Evolutionary conservation across 2,329 filamentous ascomycete species (phyloP).

Genomic region (Trichoderma aggressivum): DNA sequence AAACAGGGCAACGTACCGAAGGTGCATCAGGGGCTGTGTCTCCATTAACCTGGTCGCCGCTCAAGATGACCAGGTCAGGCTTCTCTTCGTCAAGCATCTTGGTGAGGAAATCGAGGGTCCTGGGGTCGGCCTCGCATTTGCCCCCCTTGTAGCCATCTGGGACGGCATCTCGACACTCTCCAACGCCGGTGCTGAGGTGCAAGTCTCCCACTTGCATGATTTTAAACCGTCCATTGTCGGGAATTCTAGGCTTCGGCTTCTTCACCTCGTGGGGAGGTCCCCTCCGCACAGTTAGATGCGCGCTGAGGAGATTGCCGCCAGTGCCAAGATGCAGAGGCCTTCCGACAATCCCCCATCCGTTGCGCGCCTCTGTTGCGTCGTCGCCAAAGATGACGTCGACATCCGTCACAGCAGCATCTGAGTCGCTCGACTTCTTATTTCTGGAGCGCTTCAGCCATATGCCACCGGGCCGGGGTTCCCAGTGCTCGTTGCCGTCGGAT

Average conservation of each 20-base stretch:
- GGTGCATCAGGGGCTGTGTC: constrained; percentile 89
- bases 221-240: constrained; percentile 91
- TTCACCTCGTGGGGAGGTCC: constrained; percentile 62
- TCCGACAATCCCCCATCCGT: constrained; percentile 77
- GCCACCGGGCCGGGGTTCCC: constrained; percentile 74
- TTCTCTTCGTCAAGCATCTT: constrained; percentile 86
- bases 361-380: constrained; percentile 84
- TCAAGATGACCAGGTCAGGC: constrained; percentile 86
- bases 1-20: constrained; percentile 51
- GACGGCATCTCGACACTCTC: constrained; percentile 80
- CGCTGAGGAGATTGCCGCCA: constrained; percentile 58
- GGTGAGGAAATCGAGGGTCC: constrained; percentile 85
- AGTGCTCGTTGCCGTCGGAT: constrained; percentile 55
- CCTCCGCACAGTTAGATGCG: constrained; percentile 74
- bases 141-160: constrained; percentile 69
- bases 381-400: constrained; percentile 86
- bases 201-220: constrained; percentile 96
- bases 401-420: constrained; percentile 69
- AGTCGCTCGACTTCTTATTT: constrained; percentile 71
- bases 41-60: constrained; percentile 93
- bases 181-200: constrained; percentile 87
- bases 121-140: constrained; percentile 84
- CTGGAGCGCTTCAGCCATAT: constrained; percentile 78
- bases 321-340: constrained; percentile 69
- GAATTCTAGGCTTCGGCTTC: constrained; percentile 72